Base-by-base conservation (phyloP, 805 yeast genomes). In the Lachancea nothofagi region DNA sequence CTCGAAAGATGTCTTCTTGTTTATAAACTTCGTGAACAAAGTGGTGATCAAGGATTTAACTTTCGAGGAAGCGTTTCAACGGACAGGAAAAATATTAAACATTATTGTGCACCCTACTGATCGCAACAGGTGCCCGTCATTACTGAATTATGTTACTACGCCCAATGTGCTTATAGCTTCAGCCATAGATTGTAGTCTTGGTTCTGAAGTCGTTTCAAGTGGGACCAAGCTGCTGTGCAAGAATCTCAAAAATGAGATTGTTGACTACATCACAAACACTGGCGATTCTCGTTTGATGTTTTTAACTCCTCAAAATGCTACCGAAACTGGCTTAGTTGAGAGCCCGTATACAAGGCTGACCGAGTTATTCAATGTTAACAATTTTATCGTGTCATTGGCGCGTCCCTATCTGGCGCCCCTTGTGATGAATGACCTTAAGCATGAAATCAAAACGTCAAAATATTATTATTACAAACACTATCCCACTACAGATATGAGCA, bases 401-500 rank as follows among this genome's bases (percentile, higher is more conserved):
- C 72, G 97, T 46, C 97, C 97, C 0, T 93, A 90, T 54, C 67
- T 90, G 50, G 96, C 96, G 0, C 97, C 97, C 1, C 67, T 90
- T 41, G 74, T 93, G 30, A 78, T 84, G 26, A 82, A 84, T 48
- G 96, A 87, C 55, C 70, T 86, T 53, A 82, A 81, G 54, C 93
- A 87, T 55, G 75, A 74, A 45, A 74, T 71, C 40, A 70, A 63
- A 55, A 62, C 55, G 41, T 48, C 69, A 40, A 50, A 55, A 50
- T 62, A 62, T 38, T 62, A 58, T 29, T 67, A 52, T 25, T 66
- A 48, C 51, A 64, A 55, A 45, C 70, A 53, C 39, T 67, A 45
- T 44, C 66, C 66, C 68, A 56, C 70, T 61, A 52, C 50, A 23
- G 45, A 51, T 14, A 44, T 49, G 22, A 42, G 51, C 21, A 43